These are phyloP conservation scores for Yarrowia galli DNA, from an alignment of 1,139 yeast species.

Conservation along the genomic window DNA sequence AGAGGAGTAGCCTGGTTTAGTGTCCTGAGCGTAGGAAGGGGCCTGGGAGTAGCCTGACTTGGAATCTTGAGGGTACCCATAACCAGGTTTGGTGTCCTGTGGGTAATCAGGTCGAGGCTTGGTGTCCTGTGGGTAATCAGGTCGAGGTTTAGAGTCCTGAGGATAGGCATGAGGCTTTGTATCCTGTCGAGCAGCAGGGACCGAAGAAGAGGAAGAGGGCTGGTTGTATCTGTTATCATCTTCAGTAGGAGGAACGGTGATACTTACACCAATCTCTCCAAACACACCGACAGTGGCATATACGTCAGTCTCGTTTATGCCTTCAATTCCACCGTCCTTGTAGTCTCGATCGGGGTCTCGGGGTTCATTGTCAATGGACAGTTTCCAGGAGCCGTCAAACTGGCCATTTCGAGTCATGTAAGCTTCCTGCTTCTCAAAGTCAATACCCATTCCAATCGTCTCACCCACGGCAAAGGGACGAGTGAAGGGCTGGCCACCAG, in stretches of 20 bases:
- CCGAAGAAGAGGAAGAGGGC: slow-evolving; percentile 9
- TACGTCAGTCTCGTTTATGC: slow-evolving; percentile 45
- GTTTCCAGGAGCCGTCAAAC: slow-evolving; percentile 44
- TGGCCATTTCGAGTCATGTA: slow-evolving; percentile 45
- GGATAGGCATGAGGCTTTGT: slow-evolving; percentile 8
- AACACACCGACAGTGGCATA: slow-evolving; percentile 48
- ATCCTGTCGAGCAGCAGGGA: not conserved
- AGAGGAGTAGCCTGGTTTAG: not conserved
- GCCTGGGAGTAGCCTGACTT: not conserved
- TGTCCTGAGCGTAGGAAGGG: slow-evolving; percentile 11
- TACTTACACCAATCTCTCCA: slow-evolving; percentile 46
- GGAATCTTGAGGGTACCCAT: slow-evolving; percentile 11
- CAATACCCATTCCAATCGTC: slow-evolving; percentile 47
- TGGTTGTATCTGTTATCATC: not conserved
- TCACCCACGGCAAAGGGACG: slow-evolving; percentile 44
- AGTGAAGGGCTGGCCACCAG: slow-evolving; percentile 45
- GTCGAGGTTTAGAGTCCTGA: slow-evolving; percentile 16
- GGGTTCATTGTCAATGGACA: slow-evolving; percentile 43
- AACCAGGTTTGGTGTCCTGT: slow-evolving; percentile 9
- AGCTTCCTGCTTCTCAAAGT: slow-evolving; percentile 43
- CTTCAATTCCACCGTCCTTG: slow-evolving; percentile 45
- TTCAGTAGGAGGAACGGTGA: slow-evolving; percentile 43
- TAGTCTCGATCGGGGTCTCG: slow-evolving; percentile 43
- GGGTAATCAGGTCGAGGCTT: slow-evolving; percentile 16
- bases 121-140: slow-evolving; percentile 7